Evolutionary conservation across 169 alveolate genomes (phyloP).

Genomic region (Eimeria mitis): DNA sequence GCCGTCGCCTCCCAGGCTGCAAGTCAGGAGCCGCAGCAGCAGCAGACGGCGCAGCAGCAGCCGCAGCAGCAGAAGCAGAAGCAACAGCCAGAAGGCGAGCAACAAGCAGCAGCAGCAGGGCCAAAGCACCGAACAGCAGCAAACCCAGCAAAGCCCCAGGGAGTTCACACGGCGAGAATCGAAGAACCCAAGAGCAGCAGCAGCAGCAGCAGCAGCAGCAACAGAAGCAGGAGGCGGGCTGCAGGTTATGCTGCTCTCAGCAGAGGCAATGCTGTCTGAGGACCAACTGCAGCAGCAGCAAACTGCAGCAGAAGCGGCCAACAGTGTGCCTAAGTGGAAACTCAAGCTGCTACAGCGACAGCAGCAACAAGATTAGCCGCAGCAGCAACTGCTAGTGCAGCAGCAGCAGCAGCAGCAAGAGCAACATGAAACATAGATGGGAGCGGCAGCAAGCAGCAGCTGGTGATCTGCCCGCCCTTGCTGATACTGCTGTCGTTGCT

Average conservation of each 20-base stretch:
- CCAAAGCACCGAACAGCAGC: not conserved
- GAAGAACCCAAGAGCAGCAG: not conserved
- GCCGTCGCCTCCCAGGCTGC: not conserved
- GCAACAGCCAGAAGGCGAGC: too few species aligned
- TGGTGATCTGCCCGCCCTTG: too few species aligned
- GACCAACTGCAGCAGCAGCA: not conserved
- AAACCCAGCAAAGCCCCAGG: not conserved
- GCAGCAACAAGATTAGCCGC: not conserved
- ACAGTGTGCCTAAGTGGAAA: not conserved
- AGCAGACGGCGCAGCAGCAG: constrained; percentile 22
- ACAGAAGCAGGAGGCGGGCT: not conserved
- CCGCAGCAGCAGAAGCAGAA: too few species aligned
- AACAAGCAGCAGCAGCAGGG: not conserved
- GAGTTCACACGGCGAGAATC: not conserved
- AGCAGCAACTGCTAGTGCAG: too few species aligned
- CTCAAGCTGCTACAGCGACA: constrained; percentile 12
- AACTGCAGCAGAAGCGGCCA: not conserved
- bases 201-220: constrained; percentile 20
- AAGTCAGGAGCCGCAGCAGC: constrained; percentile 11
- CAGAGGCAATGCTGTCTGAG: not conserved
- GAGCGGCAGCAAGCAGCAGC: too few species aligned
- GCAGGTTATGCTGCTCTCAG: constrained; percentile 6
- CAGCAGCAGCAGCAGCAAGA: too few species aligned
- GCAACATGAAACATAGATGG: too few species aligned
- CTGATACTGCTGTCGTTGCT: too few species aligned